Evolutionary conservation across 805 yeast species (phyloP).

Genomic region (Starmerella powellii): DNA sequence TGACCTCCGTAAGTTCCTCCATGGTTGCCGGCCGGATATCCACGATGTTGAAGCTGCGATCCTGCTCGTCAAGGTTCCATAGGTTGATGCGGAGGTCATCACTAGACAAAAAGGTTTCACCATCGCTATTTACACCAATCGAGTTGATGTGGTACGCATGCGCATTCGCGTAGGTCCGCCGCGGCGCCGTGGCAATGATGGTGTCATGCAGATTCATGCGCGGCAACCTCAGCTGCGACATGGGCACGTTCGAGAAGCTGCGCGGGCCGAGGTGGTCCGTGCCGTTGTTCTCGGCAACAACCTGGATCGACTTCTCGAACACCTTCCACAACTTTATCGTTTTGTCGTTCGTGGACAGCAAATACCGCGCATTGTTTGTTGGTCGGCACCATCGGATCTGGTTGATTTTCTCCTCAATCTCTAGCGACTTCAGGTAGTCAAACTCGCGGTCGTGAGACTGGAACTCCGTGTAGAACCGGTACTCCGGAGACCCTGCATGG

Average conservation of each 20-base stretch:
- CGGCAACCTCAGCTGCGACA: conserved; percentile 56
- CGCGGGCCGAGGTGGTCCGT: conserved; percentile 34
- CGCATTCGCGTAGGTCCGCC: conserved; percentile 82
- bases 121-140: conserved; percentile 86
- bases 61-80: conserved; percentile 91
- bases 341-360: conserved; percentile 88
- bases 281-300: conserved; percentile 84
- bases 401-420: conserved; percentile 95
- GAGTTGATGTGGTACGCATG: conserved; percentile 98
- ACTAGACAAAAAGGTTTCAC: conserved; percentile 83
- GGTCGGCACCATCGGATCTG: conserved; percentile 93
- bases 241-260: conserved; percentile 21
- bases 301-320: conserved; percentile 77
- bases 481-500: conserved; percentile 38
- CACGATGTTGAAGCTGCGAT: conserved; percentile 91
- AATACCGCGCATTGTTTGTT: conserved; percentile 77
- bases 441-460: conserved; percentile 98
- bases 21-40: conserved; percentile 95
- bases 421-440: conserved; percentile 88
- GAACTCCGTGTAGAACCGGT: conserved; percentile 89
- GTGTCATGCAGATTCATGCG: conserved; percentile 87
- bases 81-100: conserved; percentile 92
- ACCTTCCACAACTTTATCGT: conserved; percentile 98
- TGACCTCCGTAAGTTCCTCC: conserved; percentile 98
- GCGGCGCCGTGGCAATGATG: conserved; percentile 89